phyloP scores from a whole-genome alignment of 1,139 yeast species.

The Protomyces lactucae-debilis region DNA sequence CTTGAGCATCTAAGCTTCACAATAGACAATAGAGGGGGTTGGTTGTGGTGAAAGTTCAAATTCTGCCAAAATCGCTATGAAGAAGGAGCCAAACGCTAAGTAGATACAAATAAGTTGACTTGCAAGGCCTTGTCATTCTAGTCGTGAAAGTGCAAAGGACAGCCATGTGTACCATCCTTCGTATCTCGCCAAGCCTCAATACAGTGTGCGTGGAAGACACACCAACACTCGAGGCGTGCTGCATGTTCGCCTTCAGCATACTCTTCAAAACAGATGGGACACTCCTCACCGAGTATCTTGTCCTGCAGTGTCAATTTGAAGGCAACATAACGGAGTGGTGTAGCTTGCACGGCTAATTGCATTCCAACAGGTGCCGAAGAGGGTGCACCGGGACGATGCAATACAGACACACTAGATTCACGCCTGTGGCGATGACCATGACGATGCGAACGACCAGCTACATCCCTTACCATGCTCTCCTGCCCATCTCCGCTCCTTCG shows the following conservation, averaged over 20 bases:
- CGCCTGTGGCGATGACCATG: neutral
- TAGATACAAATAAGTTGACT: neutral
- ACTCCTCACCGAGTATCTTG: conserved; percentile 53
- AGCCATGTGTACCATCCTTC: conserved; percentile 15
- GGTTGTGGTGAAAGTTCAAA: neutral
- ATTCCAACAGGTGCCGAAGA: neutral
- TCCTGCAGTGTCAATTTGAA: conserved; percentile 17
- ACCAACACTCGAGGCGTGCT: conserved; percentile 87
- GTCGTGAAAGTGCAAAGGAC: conserved; percentile 24
- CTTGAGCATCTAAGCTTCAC: neutral
- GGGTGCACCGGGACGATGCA: neutral
- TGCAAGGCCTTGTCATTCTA: neutral
- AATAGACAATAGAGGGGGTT: neutral
- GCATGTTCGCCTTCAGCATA: conserved; percentile 80
- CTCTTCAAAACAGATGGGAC: conserved; percentile 91
- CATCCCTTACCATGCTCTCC: neutral
- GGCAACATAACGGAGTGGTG: conserved; percentile 18
- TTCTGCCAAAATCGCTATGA: neutral
- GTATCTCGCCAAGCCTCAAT: conserved; percentile 10
- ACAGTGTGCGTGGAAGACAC: conserved; percentile 68
- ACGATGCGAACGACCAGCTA: neutral
- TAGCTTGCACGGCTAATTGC: neutral
- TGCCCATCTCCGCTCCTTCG: neutral
- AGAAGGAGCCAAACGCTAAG: neutral
- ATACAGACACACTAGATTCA: neutral